Evolutionary conservation across 768 basidiomycete genomes (phyloP), one percentile per base, ranked within the genome.

Genomic region (Boletus speciosus): DNA sequence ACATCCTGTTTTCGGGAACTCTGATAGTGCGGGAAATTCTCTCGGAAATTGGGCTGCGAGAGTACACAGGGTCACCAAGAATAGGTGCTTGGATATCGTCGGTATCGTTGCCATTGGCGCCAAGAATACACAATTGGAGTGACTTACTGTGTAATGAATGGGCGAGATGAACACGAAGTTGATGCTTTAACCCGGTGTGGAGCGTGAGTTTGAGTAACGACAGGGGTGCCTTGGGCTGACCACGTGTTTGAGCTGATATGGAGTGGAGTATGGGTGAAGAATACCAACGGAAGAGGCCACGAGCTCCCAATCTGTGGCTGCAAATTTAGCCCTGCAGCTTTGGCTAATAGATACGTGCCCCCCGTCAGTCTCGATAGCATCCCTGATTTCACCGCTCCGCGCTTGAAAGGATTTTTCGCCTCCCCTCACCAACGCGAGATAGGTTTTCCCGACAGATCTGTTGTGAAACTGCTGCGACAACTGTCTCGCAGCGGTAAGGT

Each of bases 151-250:
- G 73, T 49, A 86, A 64, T 51, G 71, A 71, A 45, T 78, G 72
- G 1, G 85, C 78, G 32, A 83, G 64, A 55, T 88, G 86, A 14
- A 86, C 72, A n/a, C 86, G 79, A 32, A 88, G 77, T 60, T 88
- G 86, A 53, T 88, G 86, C 65, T 88, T 88, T 51, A 80, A 66
- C 4, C 85, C 86, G 15, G 86, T 87, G 47, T 79, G 68, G 19
- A 85, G 74, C 11, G 71, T 74, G 15, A 88, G 72, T 37, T 74
- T 76, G 38, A 88, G 66, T 47, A 89, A 74, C 2, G 84, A 80
- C 29, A 87, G 51, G 19, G 84, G 84, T 4, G 67, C 74, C 42
- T 52, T 68, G 57, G 51, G 76, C 74, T 74, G 46, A 47, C 47
- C 52, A 45, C 46, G 35, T 56, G 61, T 67, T 73, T 77, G 40